Base-by-base conservation (phyloP, 306 rosid species). In the Quercus dentata region DNA sequence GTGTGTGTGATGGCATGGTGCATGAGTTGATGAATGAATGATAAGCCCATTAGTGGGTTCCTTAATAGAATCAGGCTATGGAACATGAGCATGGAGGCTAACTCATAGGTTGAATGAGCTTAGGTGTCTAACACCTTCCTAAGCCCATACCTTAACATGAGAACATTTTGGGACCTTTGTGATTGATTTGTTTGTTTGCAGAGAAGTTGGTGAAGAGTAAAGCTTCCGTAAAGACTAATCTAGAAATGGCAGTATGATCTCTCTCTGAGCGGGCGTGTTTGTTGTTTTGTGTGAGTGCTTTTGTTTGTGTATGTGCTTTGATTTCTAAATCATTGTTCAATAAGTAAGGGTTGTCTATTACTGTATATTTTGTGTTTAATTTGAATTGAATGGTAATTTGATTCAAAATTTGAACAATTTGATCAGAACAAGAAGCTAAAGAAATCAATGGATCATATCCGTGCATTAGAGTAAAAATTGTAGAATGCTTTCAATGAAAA, bases 401-500 rank as follows among this genome's bases (percentile, higher is more conserved):
- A 5, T 2, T 14, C 56, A 69, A 15, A 70, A 49, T n/a, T 57
- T 74, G 76, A 5, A 35, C 79, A 21, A 78, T 51, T 81, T 38
- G 44, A 6, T 78, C 86, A 92, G 99, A 95, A 93, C 70, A 80
- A 80, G 69, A 95, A 95, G 84, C 87, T 93, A 77, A 95, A 86
- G 84, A 91, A 91, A 80, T 90, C 99, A 6, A 30, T 78, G 85
- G 99, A 90, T 83, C 87, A 88, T 73, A 75, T 85, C 3, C 87
- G 85, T 56, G 89, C 83, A 13, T 85, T 90, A 63, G 98, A 95
- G 88, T 92, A 91, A 74, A 95, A 95, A 77, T 67, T 95, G 88
- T 96, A 91, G 89, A 89, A 81, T 63, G 94, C 94, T 11, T 87
- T 91, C 20, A 95, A 95, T 75, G 99, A 95, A 85, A 95, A 91